Base-by-base conservation (phyloP, 2,329 filamentous ascomycete species). In the Penicillium brasilianum region DNA sequence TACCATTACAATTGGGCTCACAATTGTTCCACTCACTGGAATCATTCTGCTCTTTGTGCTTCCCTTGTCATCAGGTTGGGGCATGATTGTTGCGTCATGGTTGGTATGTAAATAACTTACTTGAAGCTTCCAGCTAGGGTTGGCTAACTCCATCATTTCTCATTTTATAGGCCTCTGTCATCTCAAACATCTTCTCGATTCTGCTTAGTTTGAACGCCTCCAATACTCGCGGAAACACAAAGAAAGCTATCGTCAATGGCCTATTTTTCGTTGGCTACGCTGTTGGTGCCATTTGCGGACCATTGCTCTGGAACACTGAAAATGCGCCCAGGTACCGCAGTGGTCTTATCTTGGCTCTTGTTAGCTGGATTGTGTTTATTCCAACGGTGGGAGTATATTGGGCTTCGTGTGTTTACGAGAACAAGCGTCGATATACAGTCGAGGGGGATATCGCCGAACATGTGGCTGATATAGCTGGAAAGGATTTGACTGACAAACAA, bases 221-320 rank as follows among this genome's bases (percentile, higher is more conserved):
- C 16, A 84, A 84, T 55, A 76, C 82, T 20, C 79, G 80, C 44
- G 82, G 82, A 0, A 84, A 83, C 67, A 84, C 82, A 0, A 84
- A 84, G 64, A 76, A 77, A 8, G 72, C 80, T 7, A 73, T 81
- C 4, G 77, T 81, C 25, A 82, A 78, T 55, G 74, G 77, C 5
- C 71, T 82, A 61, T 83, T 82, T 70, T 84, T 83, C 68, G 78
- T 83, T 36, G 80, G 79, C 0, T 83, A 83, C 67, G 80, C 76
- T 44, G 76, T 74, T 13, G 81, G 80, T 2, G 77, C 76, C 63
- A 82, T 82, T 44, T 77, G 71, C 0, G 71, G 72, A 1, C 82
- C 82, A 8, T 80, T 83, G 66, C 72, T 83, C 1, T 84, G 81
- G 81, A 48, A 59, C 16, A 36, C 34, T 36, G 34, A 36, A 36